Percentiles rank a stretch among this genome's conserved stretches.
These are phyloP conservation scores for Mycena sanguinolenta DNA, from an alignment of 768 basidiomycete species.

Conservation along the genomic window DNA sequence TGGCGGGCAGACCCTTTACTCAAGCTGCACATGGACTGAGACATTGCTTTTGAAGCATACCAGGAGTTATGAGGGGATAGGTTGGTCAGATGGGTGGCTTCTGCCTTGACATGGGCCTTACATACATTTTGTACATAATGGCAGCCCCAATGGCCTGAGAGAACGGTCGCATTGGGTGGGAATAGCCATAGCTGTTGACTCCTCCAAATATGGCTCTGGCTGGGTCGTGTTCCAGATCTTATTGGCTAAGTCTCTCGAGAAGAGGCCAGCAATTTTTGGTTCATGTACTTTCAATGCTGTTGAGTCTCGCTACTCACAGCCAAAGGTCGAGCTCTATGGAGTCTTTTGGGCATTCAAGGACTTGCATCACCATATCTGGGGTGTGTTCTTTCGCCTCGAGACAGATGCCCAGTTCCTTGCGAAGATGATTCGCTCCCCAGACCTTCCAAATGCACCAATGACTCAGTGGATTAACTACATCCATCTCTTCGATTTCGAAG, in stretches of 20 bases:
- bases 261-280: constrained; percentile 46
- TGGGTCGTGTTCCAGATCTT: constrained; percentile 51
- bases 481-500: constrained; percentile 44
- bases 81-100: no score
- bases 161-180: no score
- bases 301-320: constrained; percentile 50
- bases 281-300: constrained; percentile 50
- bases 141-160: no score
- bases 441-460: background rate
- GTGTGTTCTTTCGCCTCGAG: constrained; percentile 47
- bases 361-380: constrained; percentile 46
- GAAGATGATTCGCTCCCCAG: constrained; percentile 47
- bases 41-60: no score
- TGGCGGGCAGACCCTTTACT: no score
- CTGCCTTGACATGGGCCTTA: no score
- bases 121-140: no score
- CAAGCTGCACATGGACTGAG: no score
- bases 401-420: constrained; percentile 51
- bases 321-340: constrained; percentile 55
- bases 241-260: constrained; percentile 20
- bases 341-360: constrained; percentile 49
- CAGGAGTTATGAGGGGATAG: no score
- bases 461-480: constrained; percentile 33
- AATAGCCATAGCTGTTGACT: constrained; percentile 52
- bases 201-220: constrained; percentile 46